Evolutionary conservation across 805 yeast genomes (phyloP).

Genomic region (Cyberlindnera veronae): DNA sequence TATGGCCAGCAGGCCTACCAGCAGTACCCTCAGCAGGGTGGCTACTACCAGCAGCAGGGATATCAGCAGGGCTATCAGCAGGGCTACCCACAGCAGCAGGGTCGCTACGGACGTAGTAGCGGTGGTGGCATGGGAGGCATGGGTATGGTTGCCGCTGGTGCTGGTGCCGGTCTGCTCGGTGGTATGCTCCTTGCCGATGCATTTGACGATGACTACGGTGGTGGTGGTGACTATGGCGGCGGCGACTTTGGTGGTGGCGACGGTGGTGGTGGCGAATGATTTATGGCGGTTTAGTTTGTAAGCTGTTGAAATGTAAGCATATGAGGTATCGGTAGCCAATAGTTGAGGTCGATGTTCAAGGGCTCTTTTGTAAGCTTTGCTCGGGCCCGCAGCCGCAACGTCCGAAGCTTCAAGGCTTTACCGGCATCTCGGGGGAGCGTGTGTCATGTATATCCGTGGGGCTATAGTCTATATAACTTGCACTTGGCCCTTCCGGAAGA

Average conservation of each 20-base stretch:
- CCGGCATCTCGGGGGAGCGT: not conserved
- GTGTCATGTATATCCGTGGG: too few relatives aligned
- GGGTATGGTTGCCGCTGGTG: slow-evolving; percentile 27
- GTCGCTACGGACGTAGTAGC: too few relatives aligned
- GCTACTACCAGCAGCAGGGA: slow-evolving; percentile 11
- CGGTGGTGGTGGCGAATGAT: slow-evolving; percentile 20
- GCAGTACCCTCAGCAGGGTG: slow-evolving; percentile 29
- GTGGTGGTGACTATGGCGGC: slow-evolving; percentile 36
- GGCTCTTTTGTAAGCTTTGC: too few relatives aligned
- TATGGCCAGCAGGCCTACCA: too few relatives aligned
- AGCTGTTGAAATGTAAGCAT: too few relatives aligned
- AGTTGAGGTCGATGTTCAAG: too few relatives aligned
- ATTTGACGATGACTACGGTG: slow-evolving; percentile 24
- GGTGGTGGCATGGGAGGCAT: slow-evolving; percentile 26
- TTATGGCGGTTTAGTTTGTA: not conserved
- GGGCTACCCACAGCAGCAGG: slow-evolving; percentile 28
- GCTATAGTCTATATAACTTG: not conserved
- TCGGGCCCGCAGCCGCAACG: slow-evolving; percentile 2
- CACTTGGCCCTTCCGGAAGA: not conserved
- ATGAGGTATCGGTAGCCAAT: too few relatives aligned
- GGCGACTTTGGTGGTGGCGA: slow-evolving; percentile 31
- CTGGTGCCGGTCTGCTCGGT: slow-evolving; percentile 30
- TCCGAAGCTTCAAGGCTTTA: slow-evolving; percentile 2
- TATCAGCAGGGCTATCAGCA: slow-evolving; percentile 8
- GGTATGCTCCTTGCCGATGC: slow-evolving; percentile 29